Conservation (phyloP, 2,329 filamentous ascomycete genomes). For the Fusarium sterilihyphosum region DNA sequence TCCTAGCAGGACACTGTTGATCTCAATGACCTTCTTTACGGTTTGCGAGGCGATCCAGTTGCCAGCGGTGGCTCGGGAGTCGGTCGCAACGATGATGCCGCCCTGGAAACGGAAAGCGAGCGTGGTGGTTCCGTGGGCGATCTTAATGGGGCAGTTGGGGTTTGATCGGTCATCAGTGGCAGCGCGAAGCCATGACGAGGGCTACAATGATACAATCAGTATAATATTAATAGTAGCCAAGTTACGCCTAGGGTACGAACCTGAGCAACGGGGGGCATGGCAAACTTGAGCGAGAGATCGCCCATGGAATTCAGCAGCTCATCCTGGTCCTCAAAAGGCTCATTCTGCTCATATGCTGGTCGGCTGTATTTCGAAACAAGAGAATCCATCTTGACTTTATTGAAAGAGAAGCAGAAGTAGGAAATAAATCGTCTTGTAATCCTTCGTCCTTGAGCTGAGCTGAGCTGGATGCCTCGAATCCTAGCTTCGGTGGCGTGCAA, state of each 20-base stretch:
- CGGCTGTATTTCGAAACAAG: constrained; percentile 93
- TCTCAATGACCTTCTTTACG: constrained; percentile 99
- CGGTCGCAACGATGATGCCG: constrained; percentile 97
- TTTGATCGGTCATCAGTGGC: constrained; percentile 98
- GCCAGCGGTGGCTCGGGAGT: constrained; percentile 95
- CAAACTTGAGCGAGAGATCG: constrained; percentile 89
- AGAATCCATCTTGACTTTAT: constrained; percentile 76
- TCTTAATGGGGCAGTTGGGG: constrained; percentile 97
- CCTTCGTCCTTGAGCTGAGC: constrained; percentile 16
- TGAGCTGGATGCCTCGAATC: constrained; percentile 9
- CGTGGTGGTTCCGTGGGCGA: constrained; percentile 98
- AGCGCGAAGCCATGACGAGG: constrained; percentile 93
- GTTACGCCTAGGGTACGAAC: constrained; percentile 60
- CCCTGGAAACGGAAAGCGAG: constrained; percentile 98
- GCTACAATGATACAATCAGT: constrained; percentile 59
- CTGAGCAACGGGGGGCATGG: constrained; percentile 90
- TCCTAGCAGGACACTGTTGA: constrained; percentile 91
- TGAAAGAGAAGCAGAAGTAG: not conserved
- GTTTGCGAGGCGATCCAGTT: constrained; percentile 99
- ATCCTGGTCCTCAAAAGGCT: constrained; percentile 77
- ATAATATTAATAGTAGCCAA: not conserved
- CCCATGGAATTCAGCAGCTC: constrained; percentile 78
- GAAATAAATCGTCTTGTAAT: constrained; percentile 13
- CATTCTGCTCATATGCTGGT: constrained; percentile 75
- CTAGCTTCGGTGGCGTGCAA: constrained; percentile 7